Percentiles rank a stretch among this genome's conserved stretches.
Evolutionary conservation across 768 basidiomycete genomes (phyloP).

Genomic region (Rhodotorula sphaerocarpa): DNA sequence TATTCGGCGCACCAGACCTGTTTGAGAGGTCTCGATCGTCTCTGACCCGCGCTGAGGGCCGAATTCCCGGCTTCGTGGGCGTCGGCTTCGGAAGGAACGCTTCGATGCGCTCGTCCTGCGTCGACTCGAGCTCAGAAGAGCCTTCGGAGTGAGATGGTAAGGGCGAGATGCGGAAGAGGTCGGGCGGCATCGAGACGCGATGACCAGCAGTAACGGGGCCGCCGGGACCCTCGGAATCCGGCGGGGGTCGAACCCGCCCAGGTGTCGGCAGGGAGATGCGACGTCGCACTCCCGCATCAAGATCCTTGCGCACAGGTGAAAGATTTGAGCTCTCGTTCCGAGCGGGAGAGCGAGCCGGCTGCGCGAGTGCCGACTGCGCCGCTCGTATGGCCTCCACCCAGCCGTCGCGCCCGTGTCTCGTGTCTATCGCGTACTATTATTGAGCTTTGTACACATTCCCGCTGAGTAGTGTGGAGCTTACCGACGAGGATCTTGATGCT

Average conservation of each 20-base stretch:
- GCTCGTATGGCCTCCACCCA: conserved; percentile 41
- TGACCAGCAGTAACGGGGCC: background rate
- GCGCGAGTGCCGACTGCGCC: conserved; percentile 38
- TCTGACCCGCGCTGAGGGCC: too few relatives aligned
- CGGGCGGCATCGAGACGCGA: background rate
- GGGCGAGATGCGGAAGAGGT: background rate
- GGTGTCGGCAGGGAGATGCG: conserved; percentile 33
- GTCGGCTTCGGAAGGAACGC: background rate
- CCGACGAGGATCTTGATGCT: conserved; percentile 39
- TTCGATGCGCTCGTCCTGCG: background rate
- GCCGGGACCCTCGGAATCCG: background rate
- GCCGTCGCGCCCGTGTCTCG: conserved; percentile 26
- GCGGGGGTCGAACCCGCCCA: background rate
- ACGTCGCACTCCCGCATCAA: conserved; percentile 36
- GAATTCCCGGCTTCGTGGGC: background rate
- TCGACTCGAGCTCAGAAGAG: background rate
- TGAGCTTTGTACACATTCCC: background rate
- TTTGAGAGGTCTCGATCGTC: too few relatives aligned
- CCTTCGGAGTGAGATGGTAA: background rate
- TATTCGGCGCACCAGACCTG: too few relatives aligned
- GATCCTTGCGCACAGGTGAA: too few relatives aligned
- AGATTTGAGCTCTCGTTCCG: too few relatives aligned
- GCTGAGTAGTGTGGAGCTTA: conserved; percentile 2
- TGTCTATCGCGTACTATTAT: conserved; percentile 7
- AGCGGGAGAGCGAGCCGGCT: too few relatives aligned